These are phyloP conservation scores for Erythrophleum fordii DNA, from an alignment of 306 rosid genomes.

Conservation along the genomic window DNA sequence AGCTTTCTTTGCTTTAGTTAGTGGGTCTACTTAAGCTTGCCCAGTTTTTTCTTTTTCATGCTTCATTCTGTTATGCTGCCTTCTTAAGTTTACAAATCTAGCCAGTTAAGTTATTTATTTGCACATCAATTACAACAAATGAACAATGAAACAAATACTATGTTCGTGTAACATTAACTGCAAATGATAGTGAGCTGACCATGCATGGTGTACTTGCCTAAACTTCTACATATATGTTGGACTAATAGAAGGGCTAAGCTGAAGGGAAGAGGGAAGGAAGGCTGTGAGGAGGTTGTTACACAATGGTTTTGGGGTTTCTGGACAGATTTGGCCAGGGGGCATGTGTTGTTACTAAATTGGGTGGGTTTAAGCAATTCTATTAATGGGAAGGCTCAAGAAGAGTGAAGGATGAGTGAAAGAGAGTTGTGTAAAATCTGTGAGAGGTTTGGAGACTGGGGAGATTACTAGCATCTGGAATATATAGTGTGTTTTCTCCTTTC, in stretches of 20 bases:
- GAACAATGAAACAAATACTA: slow-evolving; percentile 11
- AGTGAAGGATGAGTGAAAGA: not conserved
- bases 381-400: not conserved
- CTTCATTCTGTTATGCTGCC: slow-evolving; percentile 27
- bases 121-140: not conserved
- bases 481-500: not conserved
- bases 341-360: not conserved
- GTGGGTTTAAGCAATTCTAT: not conserved
- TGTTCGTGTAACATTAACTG: not conserved
- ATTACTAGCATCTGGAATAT: not conserved
- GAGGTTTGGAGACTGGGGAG: not conserved
- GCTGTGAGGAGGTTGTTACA: not conserved
- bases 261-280: not conserved
- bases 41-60: not conserved
- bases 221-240: slow-evolving; percentile 7
- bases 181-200: slow-evolving; percentile 10
- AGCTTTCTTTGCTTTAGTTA: not conserved
- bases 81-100: slow-evolving; percentile 8
- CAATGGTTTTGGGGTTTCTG: not conserved
- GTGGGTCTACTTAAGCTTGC: not conserved
- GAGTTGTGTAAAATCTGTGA: not conserved
- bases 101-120: slow-evolving; percentile 16
- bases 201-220: slow-evolving; percentile 7
- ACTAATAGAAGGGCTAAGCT: slow-evolving; percentile 4
- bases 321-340: not conserved